Evolutionary conservation across 495 filamentous ascomycete genomes (phyloP).

Genomic region (Cercophora newfieldiana): DNA sequence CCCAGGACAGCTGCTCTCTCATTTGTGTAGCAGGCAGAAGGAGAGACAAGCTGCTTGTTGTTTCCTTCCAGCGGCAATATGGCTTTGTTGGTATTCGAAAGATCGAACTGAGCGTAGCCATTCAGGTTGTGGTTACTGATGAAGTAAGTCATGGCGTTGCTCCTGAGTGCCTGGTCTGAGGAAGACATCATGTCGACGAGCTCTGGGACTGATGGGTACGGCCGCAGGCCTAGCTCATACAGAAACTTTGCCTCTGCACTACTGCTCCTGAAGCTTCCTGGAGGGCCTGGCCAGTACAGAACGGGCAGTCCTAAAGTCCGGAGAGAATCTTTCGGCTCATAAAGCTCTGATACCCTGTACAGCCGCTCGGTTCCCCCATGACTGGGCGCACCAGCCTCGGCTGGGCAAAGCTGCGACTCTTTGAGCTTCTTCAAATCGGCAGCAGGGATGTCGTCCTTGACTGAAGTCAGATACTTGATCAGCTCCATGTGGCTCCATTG

Average conservation of each 20-base stretch:
- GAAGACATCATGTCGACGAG: conserved; percentile 76
- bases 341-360: conserved; percentile 82
- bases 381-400: conserved; percentile 60
- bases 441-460: conserved; percentile 82
- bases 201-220: conserved; percentile 66
- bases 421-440: conserved; percentile 80
- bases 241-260: conserved; percentile 76
- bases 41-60: conserved; percentile 61
- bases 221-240: conserved; percentile 64
- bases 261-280: conserved; percentile 59
- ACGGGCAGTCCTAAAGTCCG: conserved; percentile 69
- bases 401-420: conserved; percentile 75
- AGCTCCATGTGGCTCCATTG: conserved; percentile 94
- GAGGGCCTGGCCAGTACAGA: conserved; percentile 75
- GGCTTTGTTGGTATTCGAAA: conserved; percentile 54
- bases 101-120: conserved; percentile 64
- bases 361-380: conserved; percentile 50
- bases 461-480: conserved; percentile 88
- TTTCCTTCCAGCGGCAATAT: conserved; percentile 74
- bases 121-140: conserved; percentile 75
- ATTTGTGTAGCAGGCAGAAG: conserved; percentile 80
- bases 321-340: conserved; percentile 73
- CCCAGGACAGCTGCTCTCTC: conserved; percentile 72
- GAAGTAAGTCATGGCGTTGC: conserved; percentile 77
- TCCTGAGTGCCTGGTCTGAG: conserved; percentile 56